A percentile compares a stretch with the other conserved stretches of the same genome.
Conservation (phyloP, 805 yeast genomes). For the Starmerella stigmatis region DNA sequence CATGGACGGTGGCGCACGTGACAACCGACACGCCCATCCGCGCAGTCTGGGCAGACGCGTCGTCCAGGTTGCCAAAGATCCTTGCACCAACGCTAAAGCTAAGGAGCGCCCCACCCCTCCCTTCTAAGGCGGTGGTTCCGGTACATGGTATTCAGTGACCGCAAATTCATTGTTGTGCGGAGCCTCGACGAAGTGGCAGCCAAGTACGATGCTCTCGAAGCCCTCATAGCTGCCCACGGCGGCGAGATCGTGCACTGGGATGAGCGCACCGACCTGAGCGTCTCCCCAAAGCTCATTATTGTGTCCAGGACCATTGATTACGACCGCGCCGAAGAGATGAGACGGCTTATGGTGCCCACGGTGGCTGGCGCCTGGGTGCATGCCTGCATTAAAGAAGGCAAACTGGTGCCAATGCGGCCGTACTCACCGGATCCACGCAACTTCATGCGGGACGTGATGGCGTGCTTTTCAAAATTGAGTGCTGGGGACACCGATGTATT, state of each 20-base stretch:
- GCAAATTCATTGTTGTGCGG: conserved; percentile 21
- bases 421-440: conserved; percentile 65
- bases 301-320: conserved; percentile 45
- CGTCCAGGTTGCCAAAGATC: too few relatives aligned
- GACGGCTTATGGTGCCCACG: conserved; percentile 50
- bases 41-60: too few relatives aligned
- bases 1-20: too few relatives aligned
- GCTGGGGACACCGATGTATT: conserved; percentile 56
- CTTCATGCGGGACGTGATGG: conserved; percentile 49
- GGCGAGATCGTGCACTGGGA: conserved; percentile 25
- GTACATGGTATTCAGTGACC: conserved; percentile 20
- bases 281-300: conserved; percentile 31
- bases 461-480: conserved; percentile 47
- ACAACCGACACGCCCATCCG: too few relatives aligned
- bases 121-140: neutral
- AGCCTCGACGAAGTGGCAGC: conserved; percentile 7
- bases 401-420: conserved; percentile 42
- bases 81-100: too few relatives aligned
- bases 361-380: conserved; percentile 53
- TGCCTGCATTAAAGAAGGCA: conserved; percentile 36
- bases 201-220: conserved; percentile 12
- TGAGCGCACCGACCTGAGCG: conserved; percentile 28
- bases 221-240: conserved; percentile 17
- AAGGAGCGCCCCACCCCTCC: too few relatives aligned
- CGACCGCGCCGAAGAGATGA: conserved; percentile 40